Evolutionary conservation across 495 filamentous ascomycete species (phyloP), one percentile per base, ranked within the genome.

Genomic region (Collariella sp.): DNA sequence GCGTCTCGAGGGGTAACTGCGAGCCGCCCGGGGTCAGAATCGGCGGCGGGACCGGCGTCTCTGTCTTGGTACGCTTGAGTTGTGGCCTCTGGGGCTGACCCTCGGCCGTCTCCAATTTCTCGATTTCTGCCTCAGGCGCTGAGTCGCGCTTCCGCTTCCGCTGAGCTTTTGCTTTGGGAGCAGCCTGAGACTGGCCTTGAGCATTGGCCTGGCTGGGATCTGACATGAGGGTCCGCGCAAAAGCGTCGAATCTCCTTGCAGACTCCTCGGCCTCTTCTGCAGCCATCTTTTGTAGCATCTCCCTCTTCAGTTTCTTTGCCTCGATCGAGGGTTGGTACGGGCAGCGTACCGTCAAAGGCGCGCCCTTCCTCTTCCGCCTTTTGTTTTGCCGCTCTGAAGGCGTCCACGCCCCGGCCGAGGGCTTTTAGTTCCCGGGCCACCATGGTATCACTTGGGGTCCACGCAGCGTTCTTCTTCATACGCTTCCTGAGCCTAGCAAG

Each of bases 391-490:
- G 74, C 75, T 34, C 79, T 79, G 60, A 87, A 95, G 15, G 80
- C 81, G 38, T 88, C 87, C 59, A 82, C 69, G 13, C 94, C 93
- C 36, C 93, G 85, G 13, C 85, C 85, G 18, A 87, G 75, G 9
- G 78, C 73, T 41, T 83, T 84, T 9, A 98, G 78, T 66, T 97
- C 90, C 12, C 91, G 81, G 20, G 89, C 80, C 41, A 97, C 91
- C 93, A 98, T 98, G 0, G 94, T 95, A 56, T 94, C 88, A 60
- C 88, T 95, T 0, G 93, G 93, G 35, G 84, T 84, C 93, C 93
- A 98, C 7, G 90, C 83, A 0, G 91, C 87, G 61, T 98, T 98
- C 79, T 98, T 98, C 74, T 98, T 98, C 93, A 98, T 98, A 48
- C 88, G 80, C 71, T 97, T 97, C 43, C 93, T 79, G 13, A 98